phyloP scores from a whole-genome alignment of 1,284 basidiomycete species.

The Puccinia coronata region DNA sequence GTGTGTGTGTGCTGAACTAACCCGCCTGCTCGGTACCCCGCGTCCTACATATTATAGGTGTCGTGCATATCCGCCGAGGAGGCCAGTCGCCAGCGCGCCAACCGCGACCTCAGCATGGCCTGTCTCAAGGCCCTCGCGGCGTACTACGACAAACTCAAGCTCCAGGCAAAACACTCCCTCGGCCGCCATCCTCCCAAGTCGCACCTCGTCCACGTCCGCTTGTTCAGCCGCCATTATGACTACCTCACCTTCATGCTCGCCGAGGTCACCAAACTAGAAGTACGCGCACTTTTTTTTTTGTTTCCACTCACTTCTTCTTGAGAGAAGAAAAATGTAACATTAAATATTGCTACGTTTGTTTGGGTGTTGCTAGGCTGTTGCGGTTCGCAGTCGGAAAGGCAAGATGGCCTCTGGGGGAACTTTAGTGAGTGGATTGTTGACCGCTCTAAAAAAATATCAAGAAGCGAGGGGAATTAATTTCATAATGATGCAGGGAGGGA shows the following conservation, averaged over 20 bases:
- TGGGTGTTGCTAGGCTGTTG: conserved; percentile 28
- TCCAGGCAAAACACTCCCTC: conserved; percentile 65
- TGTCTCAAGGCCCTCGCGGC: conserved; percentile 72
- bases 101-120: conserved; percentile 74
- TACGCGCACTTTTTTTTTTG: conserved; percentile 4
- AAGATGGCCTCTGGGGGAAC: conserved; percentile 33
- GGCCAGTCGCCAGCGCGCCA: conserved; percentile 72
- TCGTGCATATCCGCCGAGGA: conserved; percentile 49
- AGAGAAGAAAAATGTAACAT: not conserved
- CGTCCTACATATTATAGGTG: conserved; percentile 2
- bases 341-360: not conserved
- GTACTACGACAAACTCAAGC: conserved; percentile 72
- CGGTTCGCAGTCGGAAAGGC: conserved; percentile 34
- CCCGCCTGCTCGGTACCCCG: not conserved
- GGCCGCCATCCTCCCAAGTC: not conserved
- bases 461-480: not conserved
- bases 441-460: not conserved
- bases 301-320: not conserved
- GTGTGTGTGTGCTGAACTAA: not conserved
- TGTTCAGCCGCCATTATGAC: conserved; percentile 50
- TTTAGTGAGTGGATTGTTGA: not conserved
- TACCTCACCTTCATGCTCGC: conserved; percentile 44
- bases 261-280: conserved; percentile 46
- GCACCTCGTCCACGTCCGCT: conserved; percentile 12
- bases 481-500: conserved; percentile 2